A percentile compares a stretch with the other conserved stretches of the same genome.
phyloP scores from a whole-genome alignment of 1,139 yeast species.

The Taphrina confusa region DNA sequence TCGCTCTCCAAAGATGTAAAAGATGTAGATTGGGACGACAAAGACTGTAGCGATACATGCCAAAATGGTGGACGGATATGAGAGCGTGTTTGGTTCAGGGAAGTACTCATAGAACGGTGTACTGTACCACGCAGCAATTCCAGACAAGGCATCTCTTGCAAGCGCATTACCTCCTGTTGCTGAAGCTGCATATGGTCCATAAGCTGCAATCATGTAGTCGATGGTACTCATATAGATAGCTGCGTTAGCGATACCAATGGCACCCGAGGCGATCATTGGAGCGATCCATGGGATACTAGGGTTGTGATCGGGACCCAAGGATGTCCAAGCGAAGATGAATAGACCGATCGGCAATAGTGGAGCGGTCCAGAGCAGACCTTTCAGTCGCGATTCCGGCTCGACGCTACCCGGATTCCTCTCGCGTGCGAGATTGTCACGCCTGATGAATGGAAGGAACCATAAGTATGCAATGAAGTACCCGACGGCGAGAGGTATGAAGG shows the following conservation, averaged over 20 bases:
- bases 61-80: conserved; percentile 49
- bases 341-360: conserved; percentile 50
- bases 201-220: conserved; percentile 51
- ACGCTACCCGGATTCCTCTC: conserved; percentile 21
- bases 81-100: conserved; percentile 44
- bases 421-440: conserved; percentile 41
- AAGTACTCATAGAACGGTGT: conserved; percentile 47
- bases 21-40: conserved; percentile 41
- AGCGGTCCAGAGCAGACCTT: conserved; percentile 41
- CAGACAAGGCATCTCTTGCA: conserved; percentile 51
- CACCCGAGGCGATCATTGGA: conserved; percentile 48
- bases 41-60: conserved; percentile 51
- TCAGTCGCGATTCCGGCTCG: conserved; percentile 32
- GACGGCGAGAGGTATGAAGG: conserved; percentile 46
- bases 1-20: conserved; percentile 55
- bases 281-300: conserved; percentile 46
- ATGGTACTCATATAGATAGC: conserved; percentile 51
- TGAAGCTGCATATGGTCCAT: conserved; percentile 51
- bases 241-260: conserved; percentile 49
- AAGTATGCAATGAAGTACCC: conserved; percentile 48
- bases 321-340: conserved; percentile 51
- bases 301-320: conserved; percentile 47
- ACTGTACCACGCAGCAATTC: conserved; percentile 49
- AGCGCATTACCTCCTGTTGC: conserved; percentile 52
- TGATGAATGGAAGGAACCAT: conserved; percentile 44